A percentile compares a stretch with the other conserved stretches of the same genome.
phyloP scores from a whole-genome alignment of 352 stramenopile species.

The Phytopythium chamaehyphon region DNA sequence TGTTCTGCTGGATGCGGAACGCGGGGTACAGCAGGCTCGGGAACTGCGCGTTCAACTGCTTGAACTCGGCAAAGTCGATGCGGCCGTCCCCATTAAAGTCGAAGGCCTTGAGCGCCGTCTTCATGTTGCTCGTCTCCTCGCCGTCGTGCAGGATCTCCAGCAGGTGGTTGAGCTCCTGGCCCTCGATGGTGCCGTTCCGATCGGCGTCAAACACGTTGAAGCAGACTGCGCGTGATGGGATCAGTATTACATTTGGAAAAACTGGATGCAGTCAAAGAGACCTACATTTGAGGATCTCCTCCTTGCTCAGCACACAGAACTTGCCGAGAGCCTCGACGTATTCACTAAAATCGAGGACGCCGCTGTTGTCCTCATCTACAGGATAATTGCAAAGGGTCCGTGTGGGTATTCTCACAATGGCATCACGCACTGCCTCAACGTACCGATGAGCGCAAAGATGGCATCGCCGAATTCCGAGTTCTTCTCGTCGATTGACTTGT shows the following conservation, averaged over 20 bases:
- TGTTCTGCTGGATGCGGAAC: constrained; percentile 74
- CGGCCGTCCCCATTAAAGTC: constrained; percentile 71
- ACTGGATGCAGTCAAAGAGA: no score
- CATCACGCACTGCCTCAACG: no score
- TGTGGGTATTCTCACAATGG: no score
- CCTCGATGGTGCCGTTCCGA: constrained; percentile 71
- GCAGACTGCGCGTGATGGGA: constrained; percentile 34
- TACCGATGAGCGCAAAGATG: constrained; percentile 68
- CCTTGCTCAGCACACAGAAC: constrained; percentile 68
- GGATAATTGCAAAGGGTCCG: no score
- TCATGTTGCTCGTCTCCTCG: constrained; percentile 67
- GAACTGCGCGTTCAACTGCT: constrained; percentile 56
- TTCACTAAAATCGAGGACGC: constrained; percentile 67
- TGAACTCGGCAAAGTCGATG: constrained; percentile 71
- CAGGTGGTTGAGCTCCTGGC: constrained; percentile 50
- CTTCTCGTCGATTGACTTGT: constrained; percentile 63
- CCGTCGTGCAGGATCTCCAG: constrained; percentile 67
- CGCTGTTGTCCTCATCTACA: constrained; percentile 63
- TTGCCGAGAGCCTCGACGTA: constrained; percentile 76
- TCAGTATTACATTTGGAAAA: no score
- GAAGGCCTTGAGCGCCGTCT: constrained; percentile 51
- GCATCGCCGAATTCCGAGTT: constrained; percentile 66
- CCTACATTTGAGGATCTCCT: constrained; percentile 71
- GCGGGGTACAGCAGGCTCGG: constrained; percentile 61
- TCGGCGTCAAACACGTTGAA: constrained; percentile 76